phyloP scores from a whole-genome alignment of 441 rosid species.

The Euphorbia schlechtendalii region DNA sequence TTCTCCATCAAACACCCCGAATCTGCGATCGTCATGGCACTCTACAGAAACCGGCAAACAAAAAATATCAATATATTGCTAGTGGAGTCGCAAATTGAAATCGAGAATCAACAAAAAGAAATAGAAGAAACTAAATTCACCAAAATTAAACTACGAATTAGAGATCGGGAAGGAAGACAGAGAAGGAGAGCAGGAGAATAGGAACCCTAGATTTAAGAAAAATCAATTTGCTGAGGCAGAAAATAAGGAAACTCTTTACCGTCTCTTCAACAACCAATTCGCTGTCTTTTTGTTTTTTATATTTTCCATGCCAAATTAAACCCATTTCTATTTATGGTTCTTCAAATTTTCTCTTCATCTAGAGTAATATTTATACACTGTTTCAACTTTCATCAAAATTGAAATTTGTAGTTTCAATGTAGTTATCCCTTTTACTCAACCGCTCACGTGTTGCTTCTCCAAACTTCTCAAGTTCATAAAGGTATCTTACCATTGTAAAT shows the following conservation, averaged over 20 bases:
- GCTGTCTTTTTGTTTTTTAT: conserved; percentile 4
- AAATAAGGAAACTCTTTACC: background rate
- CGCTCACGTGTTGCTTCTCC: too few species aligned
- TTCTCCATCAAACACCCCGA: conserved; percentile 34
- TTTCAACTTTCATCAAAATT: background rate
- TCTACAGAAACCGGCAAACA: background rate
- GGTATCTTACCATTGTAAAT: too few species aligned
- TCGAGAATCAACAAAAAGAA: background rate
- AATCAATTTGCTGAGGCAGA: background rate
- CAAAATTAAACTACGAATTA: background rate
- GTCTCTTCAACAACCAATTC: conserved; percentile 11
- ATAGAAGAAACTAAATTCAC: background rate
- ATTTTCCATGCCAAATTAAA: background rate
- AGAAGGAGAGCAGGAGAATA: background rate
- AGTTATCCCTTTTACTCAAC: too few species aligned
- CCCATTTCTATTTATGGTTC: too few species aligned
- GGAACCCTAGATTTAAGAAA: conserved; percentile 23
- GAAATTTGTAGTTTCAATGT: too few species aligned
- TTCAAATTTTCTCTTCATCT: background rate
- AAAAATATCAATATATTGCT: too few species aligned
- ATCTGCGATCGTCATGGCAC: conserved; percentile 14
- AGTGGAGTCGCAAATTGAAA: background rate
- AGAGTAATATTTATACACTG: background rate
- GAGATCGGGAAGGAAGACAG: background rate
- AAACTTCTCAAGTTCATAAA: too few species aligned